Evolutionary conservation across 495 filamentous ascomycete genomes (phyloP).

Genomic region (Evernia prunastri): DNA sequence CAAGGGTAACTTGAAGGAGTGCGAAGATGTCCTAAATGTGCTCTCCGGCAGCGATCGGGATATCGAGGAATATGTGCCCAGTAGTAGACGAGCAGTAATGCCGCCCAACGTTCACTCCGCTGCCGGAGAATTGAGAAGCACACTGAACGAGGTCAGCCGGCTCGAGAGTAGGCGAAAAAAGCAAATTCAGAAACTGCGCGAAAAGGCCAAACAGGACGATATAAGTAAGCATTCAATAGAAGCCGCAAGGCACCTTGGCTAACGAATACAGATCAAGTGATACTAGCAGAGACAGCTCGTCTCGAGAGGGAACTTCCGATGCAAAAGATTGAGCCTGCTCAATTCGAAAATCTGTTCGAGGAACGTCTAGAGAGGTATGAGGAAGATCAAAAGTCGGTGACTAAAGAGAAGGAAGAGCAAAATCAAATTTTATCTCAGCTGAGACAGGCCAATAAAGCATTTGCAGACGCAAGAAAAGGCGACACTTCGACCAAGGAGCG

Average conservation of each 20-base stretch:
- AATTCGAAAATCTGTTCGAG: constrained; percentile 90
- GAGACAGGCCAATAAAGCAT: constrained; percentile 67
- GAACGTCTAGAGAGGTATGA: constrained; percentile 74
- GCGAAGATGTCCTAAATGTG: constrained; percentile 65
- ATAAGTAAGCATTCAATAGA: constrained; percentile 51
- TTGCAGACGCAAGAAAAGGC: constrained; percentile 60
- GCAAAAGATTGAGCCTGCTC: constrained; percentile 72
- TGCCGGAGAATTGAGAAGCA: constrained; percentile 62
- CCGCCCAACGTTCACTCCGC: constrained; percentile 74
- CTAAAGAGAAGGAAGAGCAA: constrained; percentile 69
- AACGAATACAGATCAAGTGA: constrained; percentile 49
- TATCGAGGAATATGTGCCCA: constrained; percentile 83
- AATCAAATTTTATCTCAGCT: constrained; percentile 61
- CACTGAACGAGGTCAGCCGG: constrained; percentile 74
- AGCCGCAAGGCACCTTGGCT: neutral
- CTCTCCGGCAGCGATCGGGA: constrained; percentile 71
- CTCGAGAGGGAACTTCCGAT: constrained; percentile 81
- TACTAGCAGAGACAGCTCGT: constrained; percentile 73
- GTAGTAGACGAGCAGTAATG: constrained; percentile 68
- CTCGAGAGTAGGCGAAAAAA: constrained; percentile 71
- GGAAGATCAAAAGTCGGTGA: constrained; percentile 60
- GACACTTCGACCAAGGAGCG: constrained; percentile 70
- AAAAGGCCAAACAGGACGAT: constrained; percentile 80
- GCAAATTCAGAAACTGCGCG: constrained; percentile 65
- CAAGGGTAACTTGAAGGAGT: constrained; percentile 67